Evolutionary conservation across 805 yeast species (phyloP).

Genomic region (Pichia occidentalis): DNA sequence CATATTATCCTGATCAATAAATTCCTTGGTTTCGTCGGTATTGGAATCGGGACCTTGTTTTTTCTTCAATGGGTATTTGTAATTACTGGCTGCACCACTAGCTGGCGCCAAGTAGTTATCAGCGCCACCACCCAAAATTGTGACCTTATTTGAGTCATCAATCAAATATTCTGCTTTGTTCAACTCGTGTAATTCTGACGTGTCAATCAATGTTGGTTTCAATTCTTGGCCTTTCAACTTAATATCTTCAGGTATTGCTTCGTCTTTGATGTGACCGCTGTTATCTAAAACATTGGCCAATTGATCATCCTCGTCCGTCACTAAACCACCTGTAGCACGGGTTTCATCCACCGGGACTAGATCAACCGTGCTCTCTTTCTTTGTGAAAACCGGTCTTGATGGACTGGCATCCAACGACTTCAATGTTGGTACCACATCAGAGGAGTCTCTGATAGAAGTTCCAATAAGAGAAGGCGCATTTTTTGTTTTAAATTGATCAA

Average conservation of each 20-base stretch:
- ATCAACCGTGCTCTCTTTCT: conserved; percentile 28
- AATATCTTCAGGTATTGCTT: conserved; percentile 31
- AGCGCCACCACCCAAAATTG: conserved; percentile 28
- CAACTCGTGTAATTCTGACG: neutral
- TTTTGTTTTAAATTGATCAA: conserved; percentile 44
- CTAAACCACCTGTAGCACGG: conserved; percentile 43
- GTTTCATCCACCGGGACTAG: conserved; percentile 30
- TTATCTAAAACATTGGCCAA: conserved; percentile 47
- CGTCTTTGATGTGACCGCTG: conserved; percentile 47
- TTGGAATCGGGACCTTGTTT: conserved; percentile 5
- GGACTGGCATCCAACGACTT: conserved; percentile 16
- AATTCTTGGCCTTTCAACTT: conserved; percentile 4
- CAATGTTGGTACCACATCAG: conserved; percentile 11
- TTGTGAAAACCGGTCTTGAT: conserved; percentile 40
- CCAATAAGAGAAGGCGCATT: conserved; percentile 49
- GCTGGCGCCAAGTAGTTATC: conserved; percentile 32
- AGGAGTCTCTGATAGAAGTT: conserved; percentile 33
- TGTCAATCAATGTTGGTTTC: neutral
- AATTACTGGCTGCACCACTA: conserved; percentile 20
- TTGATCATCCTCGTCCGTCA: conserved; percentile 53
- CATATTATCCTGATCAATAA: conserved; percentile 22
- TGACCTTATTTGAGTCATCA: conserved; percentile 11
- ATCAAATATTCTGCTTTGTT: conserved; percentile 3
- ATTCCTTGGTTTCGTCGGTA: conserved; percentile 11
- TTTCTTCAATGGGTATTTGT: conserved; percentile 6